Conservation (phyloP, 805 yeast species). For the Saccharomycopsis sp. region DNA sequence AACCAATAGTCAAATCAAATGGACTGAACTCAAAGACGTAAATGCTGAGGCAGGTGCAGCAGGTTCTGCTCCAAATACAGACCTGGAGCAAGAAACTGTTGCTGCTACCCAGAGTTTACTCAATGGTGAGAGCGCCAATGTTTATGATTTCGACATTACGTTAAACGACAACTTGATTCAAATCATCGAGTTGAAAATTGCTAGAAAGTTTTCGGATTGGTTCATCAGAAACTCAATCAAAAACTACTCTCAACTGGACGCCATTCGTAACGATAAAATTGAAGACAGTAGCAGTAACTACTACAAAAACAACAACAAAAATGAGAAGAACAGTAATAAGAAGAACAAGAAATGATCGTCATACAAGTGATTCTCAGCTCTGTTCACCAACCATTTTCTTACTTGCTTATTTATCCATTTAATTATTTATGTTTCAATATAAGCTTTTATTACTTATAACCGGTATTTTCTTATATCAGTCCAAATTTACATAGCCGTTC, state of each 20-base stretch:
- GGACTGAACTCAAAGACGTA: constrained; percentile 27
- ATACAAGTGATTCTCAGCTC: background rate
- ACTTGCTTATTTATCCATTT: background rate
- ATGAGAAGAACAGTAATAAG: constrained; percentile 3
- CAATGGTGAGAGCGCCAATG: constrained; percentile 34
- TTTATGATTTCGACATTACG: constrained; percentile 39
- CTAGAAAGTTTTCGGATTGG: constrained; percentile 45
- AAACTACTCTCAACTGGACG: constrained; percentile 40
- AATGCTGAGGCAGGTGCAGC: constrained; percentile 6
- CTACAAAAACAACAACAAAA: constrained; percentile 1
- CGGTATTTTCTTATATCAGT: too few relatives aligned
- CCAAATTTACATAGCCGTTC: too few relatives aligned
- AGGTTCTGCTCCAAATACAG: background rate
- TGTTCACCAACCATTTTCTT: background rate
- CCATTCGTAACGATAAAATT: constrained; percentile 26
- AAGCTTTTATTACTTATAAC: too few relatives aligned
- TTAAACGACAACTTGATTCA: constrained; percentile 36
- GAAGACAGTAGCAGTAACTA: constrained; percentile 3
- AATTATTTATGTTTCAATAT: background rate
- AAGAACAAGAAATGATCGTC: constrained; percentile 2
- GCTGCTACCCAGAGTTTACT: constrained; percentile 24
- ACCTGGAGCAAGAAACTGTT: background rate
- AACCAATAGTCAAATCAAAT: constrained; percentile 39
- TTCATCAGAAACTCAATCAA: constrained; percentile 41
- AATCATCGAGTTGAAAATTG: constrained; percentile 38